Base-by-base conservation (phyloP, 2,329 filamentous ascomycete genomes). In the Exophiala sp. region DNA sequence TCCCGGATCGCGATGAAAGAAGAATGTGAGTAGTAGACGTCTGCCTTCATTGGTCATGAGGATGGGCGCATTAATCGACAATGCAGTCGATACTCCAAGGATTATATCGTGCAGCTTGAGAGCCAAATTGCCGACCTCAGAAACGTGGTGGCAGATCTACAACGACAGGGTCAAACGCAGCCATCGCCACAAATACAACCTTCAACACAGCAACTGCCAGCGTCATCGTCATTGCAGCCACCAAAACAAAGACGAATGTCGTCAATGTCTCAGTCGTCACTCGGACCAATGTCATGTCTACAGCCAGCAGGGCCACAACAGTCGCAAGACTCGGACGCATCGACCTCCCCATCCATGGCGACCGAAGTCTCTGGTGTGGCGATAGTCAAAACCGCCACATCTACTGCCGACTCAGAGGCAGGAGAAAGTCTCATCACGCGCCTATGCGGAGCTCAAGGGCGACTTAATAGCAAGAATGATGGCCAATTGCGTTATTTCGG, bases 401-500 rank as follows among this genome's bases (percentile, higher is more conserved):
- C 38, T n/a, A 42, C 38, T 10, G 14, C 50, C 8, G 41, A 46
- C 6, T 52, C 50, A 9, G 41, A 46, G n/a, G 12, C 42, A 3
- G 38, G 35, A 1, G 43, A 53, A 33, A 53, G 44, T 29, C 24
- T 48, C 8, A 53, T 53, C 36, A 53, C 24, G 9, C 50, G 43
- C 12, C 24, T 53, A 21, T 47, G 50, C 34, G 44, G 38, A 18
- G 32, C 43, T 12, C 43, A 40, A 41, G 43, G 43, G 16, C 20
- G 36, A 42, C 50, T 53, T 6, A 53, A 47, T 16, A 43, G 43
- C 43, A 47, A 34, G 18, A 29, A 47, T 8, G 43, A 47, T 12
- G 50, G 50, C n/a, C 43, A 53, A 12, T 21, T 47, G 29, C 43
- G 50, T 10, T 53, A 53, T 29, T 53, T 53, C 16, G 50, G 50